A percentile compares a stretch with the other conserved stretches of the same genome.
These are phyloP conservation scores for Tetragonia tetragonoides DNA, from an alignment of 148 eudicot species.

Conservation along the genomic window DNA sequence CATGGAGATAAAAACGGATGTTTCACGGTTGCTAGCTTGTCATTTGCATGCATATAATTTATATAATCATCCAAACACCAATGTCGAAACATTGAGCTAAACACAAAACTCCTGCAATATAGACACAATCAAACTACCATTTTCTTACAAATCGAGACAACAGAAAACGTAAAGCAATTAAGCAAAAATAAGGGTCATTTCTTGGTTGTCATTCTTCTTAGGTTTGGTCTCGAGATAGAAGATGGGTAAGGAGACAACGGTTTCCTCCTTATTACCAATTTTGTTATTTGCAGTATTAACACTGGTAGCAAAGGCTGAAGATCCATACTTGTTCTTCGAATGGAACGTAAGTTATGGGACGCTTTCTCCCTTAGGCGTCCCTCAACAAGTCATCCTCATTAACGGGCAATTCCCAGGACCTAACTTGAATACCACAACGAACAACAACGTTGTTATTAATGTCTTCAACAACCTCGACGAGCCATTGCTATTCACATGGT, in stretches of 20 bases:
- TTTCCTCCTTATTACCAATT: slow-evolving; percentile 13
- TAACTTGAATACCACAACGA: slow-evolving; percentile 47
- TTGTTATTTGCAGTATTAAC: slow-evolving; percentile 7
- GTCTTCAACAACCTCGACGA: slow-evolving; percentile 57
- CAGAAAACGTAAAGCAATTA: not conserved
- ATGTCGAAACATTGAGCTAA: not conserved
- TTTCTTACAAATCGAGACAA: not conserved
- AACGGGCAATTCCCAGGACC: slow-evolving; percentile 62
- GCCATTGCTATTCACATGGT: slow-evolving; percentile 59
- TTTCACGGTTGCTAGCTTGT: slow-evolving; percentile 9
- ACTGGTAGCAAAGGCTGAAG: slow-evolving; percentile 33
- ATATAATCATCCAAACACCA: not conserved
- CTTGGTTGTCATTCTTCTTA: not conserved
- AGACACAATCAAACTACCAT: not conserved
- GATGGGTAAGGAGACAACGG: slow-evolving; percentile 20
- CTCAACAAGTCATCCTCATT: slow-evolving; percentile 52
- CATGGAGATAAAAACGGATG: slow-evolving; percentile 19
- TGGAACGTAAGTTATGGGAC: slow-evolving; percentile 56
- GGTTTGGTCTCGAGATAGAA: not conserved
- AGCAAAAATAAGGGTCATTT: not conserved
- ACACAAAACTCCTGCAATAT: not conserved
- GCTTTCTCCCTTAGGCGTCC: slow-evolving; percentile 43
- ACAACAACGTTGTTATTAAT: slow-evolving; percentile 51
- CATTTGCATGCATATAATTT: not conserved
- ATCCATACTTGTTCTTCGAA: slow-evolving; percentile 41